phyloP scores from a whole-genome alignment of 495 filamentous ascomycete species.

The Annulohypoxylon nitens region DNA sequence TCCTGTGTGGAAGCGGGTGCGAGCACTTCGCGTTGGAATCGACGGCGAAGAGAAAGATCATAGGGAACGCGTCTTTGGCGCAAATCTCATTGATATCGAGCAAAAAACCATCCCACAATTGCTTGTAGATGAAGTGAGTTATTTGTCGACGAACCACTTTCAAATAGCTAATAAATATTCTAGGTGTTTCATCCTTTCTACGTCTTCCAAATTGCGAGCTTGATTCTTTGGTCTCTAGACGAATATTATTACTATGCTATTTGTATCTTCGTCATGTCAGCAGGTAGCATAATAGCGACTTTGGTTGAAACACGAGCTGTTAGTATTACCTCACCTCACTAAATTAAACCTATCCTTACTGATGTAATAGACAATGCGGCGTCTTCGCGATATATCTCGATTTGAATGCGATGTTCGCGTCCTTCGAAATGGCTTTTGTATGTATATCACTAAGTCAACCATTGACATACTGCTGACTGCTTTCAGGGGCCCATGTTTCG shows the following conservation, averaged over 20 bases:
- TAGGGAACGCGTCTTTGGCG: conserved; percentile 87
- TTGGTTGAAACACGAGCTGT: conserved; percentile 91
- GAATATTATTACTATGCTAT: conserved; percentile 97
- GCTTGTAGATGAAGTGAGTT: conserved; percentile 86
- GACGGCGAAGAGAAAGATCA: conserved; percentile 89
- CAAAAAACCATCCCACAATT: conserved; percentile 86
- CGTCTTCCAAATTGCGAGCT: conserved; percentile 95
- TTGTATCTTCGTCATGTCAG: conserved; percentile 95
- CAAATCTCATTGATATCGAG: conserved; percentile 90
- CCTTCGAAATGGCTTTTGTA: conserved; percentile 93
- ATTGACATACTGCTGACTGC: conserved; percentile 46
- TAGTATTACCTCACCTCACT: conserved; percentile 48
- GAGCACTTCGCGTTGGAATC: conserved; percentile 81
- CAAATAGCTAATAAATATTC: conserved; percentile 29
- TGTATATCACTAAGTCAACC: conserved; percentile 47
- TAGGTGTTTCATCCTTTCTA: conserved; percentile 98
- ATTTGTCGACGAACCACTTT: conserved; percentile 2
- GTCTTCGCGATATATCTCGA: conserved; percentile 89
- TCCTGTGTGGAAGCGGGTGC: conserved; percentile 84
- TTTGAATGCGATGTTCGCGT: conserved; percentile 97
- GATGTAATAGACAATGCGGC: conserved; percentile 79
- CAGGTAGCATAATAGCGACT: conserved; percentile 89
- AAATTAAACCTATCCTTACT: conserved; percentile 22
- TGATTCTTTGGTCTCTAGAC: conserved; percentile 94
- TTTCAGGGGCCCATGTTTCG: conserved; percentile 81